Evolutionary conservation across 805 yeast species (phyloP), one percentile per base, ranked within the genome.

Genomic region (Cyberlindnera maclurae): DNA sequence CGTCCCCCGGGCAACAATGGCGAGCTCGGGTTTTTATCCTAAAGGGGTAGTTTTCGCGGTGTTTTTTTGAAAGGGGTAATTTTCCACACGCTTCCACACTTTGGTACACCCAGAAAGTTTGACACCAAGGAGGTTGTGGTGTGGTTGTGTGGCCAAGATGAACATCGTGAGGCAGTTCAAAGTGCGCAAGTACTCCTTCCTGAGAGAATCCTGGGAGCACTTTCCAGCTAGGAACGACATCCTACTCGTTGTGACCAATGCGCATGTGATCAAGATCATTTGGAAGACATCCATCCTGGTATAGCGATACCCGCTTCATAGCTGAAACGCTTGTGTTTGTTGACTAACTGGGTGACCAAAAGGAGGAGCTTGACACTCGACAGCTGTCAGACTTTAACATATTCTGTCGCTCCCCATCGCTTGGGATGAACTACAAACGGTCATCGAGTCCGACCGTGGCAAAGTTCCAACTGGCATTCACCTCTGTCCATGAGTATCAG

Each of bases 211-310:
- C 6, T 54, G 59, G 59, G 44, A 46, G 33, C 56, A 54, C 31
- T 49, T 53, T 39, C 57, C 56, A 3, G 37, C 56, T 2, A 41
- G 53, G 24, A 35, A 41, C 27, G 57, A 46, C 22, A 42, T 54
- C 15, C n/a, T 38, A 9, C 33, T 54, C 34, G 22, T 34, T 2
- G 35, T 47, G 15, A 16, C 20, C 6, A 33, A 31, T 24, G 26
- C 33, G 7, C 17, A 30, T 10, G 12, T 28, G 15, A 33, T 50
- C 30, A 47, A 43, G 24, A 29, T 52, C 27, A 36, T 42, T 15
- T 46, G 55, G 53, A 39, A 44, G 34, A 28, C 44, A 22, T 35
- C 49, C 7, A 39, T 45, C 10, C 32, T 52, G 40, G 57, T 52
- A 45, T 13, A 37, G 30, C 26, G 13, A 9, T 33, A 12, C 31